phyloP scores from a whole-genome alignment of 148 eudicot species.

The Chenopodium formosanum region DNA sequence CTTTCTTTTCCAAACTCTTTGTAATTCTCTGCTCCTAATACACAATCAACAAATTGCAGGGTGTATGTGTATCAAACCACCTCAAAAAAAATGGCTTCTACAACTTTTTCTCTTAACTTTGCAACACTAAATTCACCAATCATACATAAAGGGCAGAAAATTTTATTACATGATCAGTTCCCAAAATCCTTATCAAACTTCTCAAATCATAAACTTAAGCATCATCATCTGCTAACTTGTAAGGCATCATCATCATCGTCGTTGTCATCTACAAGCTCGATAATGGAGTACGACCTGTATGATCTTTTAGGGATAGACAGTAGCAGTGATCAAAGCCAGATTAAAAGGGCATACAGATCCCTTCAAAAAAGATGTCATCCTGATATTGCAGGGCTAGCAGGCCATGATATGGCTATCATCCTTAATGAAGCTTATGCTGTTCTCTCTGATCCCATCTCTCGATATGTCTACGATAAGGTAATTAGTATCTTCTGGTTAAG shows the following conservation, averaged over 20 bases:
- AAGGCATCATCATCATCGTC: conserved; percentile 35
- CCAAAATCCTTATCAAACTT: conserved; percentile 6
- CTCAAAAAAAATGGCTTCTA: conserved; percentile 14
- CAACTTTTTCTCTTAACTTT: conserved; percentile 25
- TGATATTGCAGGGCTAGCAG: conserved; percentile 76
- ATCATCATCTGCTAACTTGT: conserved; percentile 18
- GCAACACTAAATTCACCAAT: conserved; percentile 15
- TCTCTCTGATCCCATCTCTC: conserved; percentile 69
- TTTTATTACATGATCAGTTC: neutral
- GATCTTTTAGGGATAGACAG: conserved; percentile 79
- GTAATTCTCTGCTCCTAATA: neutral
- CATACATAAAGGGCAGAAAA: neutral
- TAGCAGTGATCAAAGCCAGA: conserved; percentile 49
- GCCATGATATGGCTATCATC: conserved; percentile 93
- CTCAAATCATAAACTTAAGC: neutral
- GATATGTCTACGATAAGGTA: conserved; percentile 75
- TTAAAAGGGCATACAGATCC: conserved; percentile 67
- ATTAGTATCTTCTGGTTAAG: neutral
- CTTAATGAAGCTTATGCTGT: conserved; percentile 81
- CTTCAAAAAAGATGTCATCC: conserved; percentile 92
- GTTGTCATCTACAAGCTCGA: conserved; percentile 15
- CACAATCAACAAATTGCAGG: neutral
- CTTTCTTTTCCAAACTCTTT: neutral
- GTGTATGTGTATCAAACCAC: neutral
- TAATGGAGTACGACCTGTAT: conserved; percentile 70